Evolutionary conservation across 192 early-diverging fungal genomes (phyloP), one percentile per base, ranked within the genome.

Genomic region (Podila verticillata): DNA sequence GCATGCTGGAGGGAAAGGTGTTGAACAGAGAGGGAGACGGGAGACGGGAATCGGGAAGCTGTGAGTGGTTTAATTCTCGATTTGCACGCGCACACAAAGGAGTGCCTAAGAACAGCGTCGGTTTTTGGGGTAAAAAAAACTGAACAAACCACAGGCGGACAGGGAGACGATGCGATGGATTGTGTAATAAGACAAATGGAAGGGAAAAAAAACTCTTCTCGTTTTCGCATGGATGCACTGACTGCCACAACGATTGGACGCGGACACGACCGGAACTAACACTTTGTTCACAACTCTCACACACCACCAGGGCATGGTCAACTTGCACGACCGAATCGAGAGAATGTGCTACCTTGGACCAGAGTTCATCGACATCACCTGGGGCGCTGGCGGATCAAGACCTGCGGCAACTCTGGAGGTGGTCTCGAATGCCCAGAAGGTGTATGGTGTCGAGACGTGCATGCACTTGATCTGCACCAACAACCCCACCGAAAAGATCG

Each of bases 401-500:
- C 92, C 95, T 7, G 95, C 97, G 65, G 85, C 93, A n/a, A 99
- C 96, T 5, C 74, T 94, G 32, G 94, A 98, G 81, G 92, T 99
- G 26, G 90, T 91, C 56, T 85, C 90, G 0, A 94, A 93, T 17
- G 93, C 95, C 8, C 96, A 98, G 89, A 88, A 90, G 34, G 94
- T 96, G 2, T 95, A 95, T 72, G 96, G 96, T 4, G 87, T 98
- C 24, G 96, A 98, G 70, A 93, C 95, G 0, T 87, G 90, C 69
- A 97, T 98, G 97, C 98, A 99, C 81, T 86, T 99, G 80, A 99
- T 97, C 19, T 99, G 98, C 75, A 98, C 98, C 62, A 99, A 99
- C 81, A 99, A 98, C 96, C 95, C 95, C 58, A 84, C 85, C 26
- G 87, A 87, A 34, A 95, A 93, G 85, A 89, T 99, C 48, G 97